Evolutionary conservation across 1,284 basidiomycete species (phyloP).

Genomic region (Xerocomus amazonicus): DNA sequence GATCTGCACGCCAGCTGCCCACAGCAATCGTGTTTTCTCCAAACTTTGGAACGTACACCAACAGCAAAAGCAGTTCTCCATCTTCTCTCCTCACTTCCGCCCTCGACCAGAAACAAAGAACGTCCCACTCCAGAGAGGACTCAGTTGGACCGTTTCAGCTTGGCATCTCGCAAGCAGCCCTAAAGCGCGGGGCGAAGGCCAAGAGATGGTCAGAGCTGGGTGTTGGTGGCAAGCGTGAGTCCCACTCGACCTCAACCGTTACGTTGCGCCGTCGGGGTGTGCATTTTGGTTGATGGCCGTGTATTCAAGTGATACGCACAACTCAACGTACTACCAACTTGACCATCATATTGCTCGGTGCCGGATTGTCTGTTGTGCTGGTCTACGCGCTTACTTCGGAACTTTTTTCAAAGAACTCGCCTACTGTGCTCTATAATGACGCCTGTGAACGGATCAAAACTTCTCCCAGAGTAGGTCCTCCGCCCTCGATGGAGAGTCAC

Average conservation of each 20-base stretch:
- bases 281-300: not conserved
- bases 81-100: slow-evolving; percentile 63
- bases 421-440: slow-evolving; percentile 83
- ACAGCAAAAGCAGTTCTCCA: slow-evolving; percentile 42
- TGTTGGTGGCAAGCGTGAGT: slow-evolving; percentile 77
- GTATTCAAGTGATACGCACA: slow-evolving; percentile 31
- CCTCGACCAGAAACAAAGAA: slow-evolving; percentile 56
- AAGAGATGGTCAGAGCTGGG: slow-evolving; percentile 84
- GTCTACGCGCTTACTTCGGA: slow-evolving; percentile 86
- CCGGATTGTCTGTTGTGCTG: slow-evolving; percentile 75
- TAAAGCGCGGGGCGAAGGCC: slow-evolving; percentile 51
- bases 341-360: slow-evolving; percentile 80
- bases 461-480: slow-evolving; percentile 57
- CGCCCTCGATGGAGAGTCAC: slow-evolving; percentile 9
- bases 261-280: not conserved
- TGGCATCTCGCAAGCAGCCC: slow-evolving; percentile 59
- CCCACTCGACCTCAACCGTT: not conserved
- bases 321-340: slow-evolving; percentile 80
- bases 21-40: not conserved
- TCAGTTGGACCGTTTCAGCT: slow-evolving; percentile 81
- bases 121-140: slow-evolving; percentile 43
- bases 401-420: slow-evolving; percentile 89
- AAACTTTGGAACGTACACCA: slow-evolving; percentile 42
- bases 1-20: not conserved
- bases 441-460: slow-evolving; percentile 82